Evolutionary conservation across 2,329 filamentous ascomycete species (phyloP), one percentile per base, ranked within the genome.

Genomic region (Aspergillus felis): DNA sequence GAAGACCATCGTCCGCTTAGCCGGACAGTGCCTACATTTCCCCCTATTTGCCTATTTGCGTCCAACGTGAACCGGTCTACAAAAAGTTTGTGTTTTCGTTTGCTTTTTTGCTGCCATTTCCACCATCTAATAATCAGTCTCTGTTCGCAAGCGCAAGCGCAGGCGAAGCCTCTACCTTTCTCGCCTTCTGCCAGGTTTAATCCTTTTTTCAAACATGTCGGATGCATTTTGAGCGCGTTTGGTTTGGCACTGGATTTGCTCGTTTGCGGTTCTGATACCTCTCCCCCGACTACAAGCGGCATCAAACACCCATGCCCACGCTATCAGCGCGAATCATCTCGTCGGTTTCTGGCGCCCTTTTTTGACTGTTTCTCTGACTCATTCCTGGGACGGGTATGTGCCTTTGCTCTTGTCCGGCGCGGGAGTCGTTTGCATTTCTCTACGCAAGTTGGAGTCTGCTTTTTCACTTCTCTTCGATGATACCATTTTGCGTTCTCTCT

Each of bases 1-100:
- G 80, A 61, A 73, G 81, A 64, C 81, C 83, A 56, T 72, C 72
- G 50, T 68, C 72, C 53, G 71, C 68, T 55, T 78, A 73, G 64
- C 51, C 51, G 22, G 44, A 20, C 41, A 22, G 41, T 24, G 7
- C 3, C n/a, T 22, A 41, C 38, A 25, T 38, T 25, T 44, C 55
- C 8, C 55, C n/a, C 4, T 53, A 38, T 42, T 42, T 42, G 14
- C 48, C 25, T 28, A 57, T 27, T 48, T 28, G 28, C 8, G 28
- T 28, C 28, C 2, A 28, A 1, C 32, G 12, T 35, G 12, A 14
- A 14, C 32, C 42, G 24, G 46, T 53, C 17, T 48, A 55, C 27
- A 47, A 54, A 54, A 61, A 51, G 64, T 58, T 63, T 53, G 57
- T 50, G 41, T 50, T 41, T 29, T 27, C 51, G 51, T 20, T 47